A percentile compares a stretch with the other conserved stretches of the same genome.
phyloP scores from a whole-genome alignment of 495 filamentous ascomycete genomes.

The Penicillium cosmopolitanum region DNA sequence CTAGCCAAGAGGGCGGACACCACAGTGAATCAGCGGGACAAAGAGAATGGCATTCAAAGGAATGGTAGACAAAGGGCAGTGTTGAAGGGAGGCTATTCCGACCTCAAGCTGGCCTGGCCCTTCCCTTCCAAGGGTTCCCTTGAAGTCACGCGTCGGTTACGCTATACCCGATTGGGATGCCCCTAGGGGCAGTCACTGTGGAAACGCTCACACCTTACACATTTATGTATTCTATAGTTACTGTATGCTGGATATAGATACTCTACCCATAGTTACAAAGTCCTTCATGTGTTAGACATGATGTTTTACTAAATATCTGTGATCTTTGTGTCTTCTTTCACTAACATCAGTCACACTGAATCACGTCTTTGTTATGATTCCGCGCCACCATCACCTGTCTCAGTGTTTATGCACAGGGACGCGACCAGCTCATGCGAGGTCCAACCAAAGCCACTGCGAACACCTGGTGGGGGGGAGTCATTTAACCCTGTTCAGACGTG shows the following conservation, averaged over 20 bases:
- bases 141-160: conserved; percentile 49
- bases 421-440: neutral
- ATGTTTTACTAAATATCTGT: neutral
- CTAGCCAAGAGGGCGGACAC: conserved; percentile 5
- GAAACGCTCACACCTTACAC: neutral
- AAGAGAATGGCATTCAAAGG: conserved; percentile 31
- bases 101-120: conserved; percentile 9
- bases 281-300: neutral
- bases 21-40: conserved; percentile 23
- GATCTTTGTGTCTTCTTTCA: neutral
- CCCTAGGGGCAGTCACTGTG: neutral
- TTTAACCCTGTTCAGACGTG: conserved; percentile 1
- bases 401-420: conserved; percentile 19
- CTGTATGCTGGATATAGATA: too few relatives aligned
- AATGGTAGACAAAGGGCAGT: conserved; percentile 14
- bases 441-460: neutral
- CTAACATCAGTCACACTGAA: neutral
- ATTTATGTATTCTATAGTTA: neutral
- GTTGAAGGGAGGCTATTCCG: conserved; percentile 41
- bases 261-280: too few relatives aligned
- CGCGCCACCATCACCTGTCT: conserved; percentile 9
- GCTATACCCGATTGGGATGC: conserved; percentile 38
- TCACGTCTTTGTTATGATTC: conserved; percentile 13
- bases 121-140: conserved; percentile 16
- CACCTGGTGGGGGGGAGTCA: neutral